These are phyloP conservation scores for Penicillium griseofulvum DNA, from an alignment of 2,329 filamentous ascomycete species.

Conservation along the genomic window DNA sequence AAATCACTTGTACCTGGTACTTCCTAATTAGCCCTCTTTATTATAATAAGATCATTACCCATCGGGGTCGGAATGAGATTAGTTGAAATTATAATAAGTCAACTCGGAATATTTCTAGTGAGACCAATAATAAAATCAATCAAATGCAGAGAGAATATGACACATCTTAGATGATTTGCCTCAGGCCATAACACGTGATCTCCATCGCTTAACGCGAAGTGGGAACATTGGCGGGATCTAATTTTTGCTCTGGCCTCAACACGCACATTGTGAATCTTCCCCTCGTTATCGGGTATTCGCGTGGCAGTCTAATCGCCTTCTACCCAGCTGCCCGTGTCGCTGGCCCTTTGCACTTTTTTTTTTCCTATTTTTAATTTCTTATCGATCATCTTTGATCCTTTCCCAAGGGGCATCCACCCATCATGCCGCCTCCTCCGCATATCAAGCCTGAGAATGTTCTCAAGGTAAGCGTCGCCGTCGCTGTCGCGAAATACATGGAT, in stretches of 20 bases:
- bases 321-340: conserved; percentile 32
- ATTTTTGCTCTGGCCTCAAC: conserved; percentile 31
- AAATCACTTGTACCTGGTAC: background rate
- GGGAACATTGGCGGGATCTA: conserved; percentile 28
- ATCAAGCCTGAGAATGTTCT: conserved; percentile 99
- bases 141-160: background rate
- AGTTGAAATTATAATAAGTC: background rate
- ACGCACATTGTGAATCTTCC: conserved; percentile 35
- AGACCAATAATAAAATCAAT: background rate
- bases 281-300: conserved; percentile 34
- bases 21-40: background rate
- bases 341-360: conserved; percentile 6
- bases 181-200: conserved; percentile 29
- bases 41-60: too few relatives aligned
- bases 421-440: conserved; percentile 91
- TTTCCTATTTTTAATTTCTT: conserved; percentile 7
- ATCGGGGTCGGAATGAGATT: conserved; percentile 2
- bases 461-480: conserved; percentile 55
- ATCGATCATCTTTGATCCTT: conserved; percentile 13
- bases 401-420: conserved; percentile 43
- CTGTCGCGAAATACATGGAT: conserved; percentile 8
- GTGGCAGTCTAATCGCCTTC: conserved; percentile 34
- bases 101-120: too few relatives aligned
- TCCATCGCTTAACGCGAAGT: conserved; percentile 38
- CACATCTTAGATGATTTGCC: background rate